Evolutionary conservation across 208 protist genomes (phyloP).

Genomic region (Trichomonas vaginalis): DNA sequence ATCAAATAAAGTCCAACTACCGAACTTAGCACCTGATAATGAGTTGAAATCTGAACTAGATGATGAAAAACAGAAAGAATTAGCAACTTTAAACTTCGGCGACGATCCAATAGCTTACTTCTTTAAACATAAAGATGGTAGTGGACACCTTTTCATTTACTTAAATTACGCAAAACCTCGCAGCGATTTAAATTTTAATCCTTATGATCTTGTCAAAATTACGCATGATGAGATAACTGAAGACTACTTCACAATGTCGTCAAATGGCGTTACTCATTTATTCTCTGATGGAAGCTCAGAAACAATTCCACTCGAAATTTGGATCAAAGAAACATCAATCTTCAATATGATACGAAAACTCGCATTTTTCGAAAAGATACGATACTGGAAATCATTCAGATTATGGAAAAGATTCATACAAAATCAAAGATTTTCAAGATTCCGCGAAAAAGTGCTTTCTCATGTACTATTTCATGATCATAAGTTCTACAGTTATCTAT

Average conservation of each 20-base stretch:
- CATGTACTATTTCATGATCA: background rate
- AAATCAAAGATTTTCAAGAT: background rate
- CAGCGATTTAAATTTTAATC: background rate
- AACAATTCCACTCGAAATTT: background rate
- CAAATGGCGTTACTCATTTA: background rate
- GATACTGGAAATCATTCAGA: background rate
- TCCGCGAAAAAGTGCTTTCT: background rate
- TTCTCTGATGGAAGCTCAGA: background rate
- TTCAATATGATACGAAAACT: background rate
- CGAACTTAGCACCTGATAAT: background rate
- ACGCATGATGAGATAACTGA: background rate
- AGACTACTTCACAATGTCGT: background rate
- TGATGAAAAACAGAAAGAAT: background rate
- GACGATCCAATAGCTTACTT: slow-evolving; percentile 9
- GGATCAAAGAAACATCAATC: background rate
- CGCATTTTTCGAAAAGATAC: background rate
- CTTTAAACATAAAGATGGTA: background rate
- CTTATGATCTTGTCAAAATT: background rate
- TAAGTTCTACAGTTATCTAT: background rate
- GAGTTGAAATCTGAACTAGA: background rate
- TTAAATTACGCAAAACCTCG: background rate
- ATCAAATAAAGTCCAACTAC: background rate
- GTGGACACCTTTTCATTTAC: background rate
- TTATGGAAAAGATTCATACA: background rate
- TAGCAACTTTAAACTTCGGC: background rate